A percentile compares a stretch with the other conserved stretches of the same genome.
phyloP scores from a whole-genome alignment of 805 yeast species.

The Saccharomyces kudriavzevii region DNA sequence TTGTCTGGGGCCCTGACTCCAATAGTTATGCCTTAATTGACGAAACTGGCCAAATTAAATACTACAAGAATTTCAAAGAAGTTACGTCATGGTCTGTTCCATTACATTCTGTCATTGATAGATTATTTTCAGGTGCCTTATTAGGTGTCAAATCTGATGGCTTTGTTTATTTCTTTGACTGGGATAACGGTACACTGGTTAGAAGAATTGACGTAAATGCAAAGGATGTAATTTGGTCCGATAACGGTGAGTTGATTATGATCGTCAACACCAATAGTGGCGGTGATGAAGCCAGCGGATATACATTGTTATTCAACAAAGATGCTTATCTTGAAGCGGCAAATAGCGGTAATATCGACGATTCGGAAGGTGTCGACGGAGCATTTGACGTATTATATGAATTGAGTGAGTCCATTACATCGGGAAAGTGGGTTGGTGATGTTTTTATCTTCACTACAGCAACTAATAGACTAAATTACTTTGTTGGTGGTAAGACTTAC shows the following conservation, averaged over 20 bases:
- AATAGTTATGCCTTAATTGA: constrained; percentile 80
- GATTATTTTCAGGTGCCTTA: constrained; percentile 81
- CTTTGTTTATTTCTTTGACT: constrained; percentile 81
- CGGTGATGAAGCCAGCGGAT: constrained; percentile 44
- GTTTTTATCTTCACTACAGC: constrained; percentile 86
- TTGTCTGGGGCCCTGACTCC: constrained; percentile 92
- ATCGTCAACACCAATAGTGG: constrained; percentile 50
- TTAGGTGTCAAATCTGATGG: constrained; percentile 80
- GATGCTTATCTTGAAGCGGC: constrained; percentile 58
- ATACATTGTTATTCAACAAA: constrained; percentile 66
- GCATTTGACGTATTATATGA: constrained; percentile 81
- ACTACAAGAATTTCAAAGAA: constrained; percentile 81
- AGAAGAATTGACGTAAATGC: constrained; percentile 87
- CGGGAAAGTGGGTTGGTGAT: constrained; percentile 96
- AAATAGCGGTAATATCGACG: constrained; percentile 48
- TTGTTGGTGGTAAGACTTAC: constrained; percentile 89
- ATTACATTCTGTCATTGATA: constrained; percentile 64
- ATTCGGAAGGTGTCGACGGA: constrained; percentile 83
- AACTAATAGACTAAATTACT: constrained; percentile 81
- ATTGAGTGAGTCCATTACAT: constrained; percentile 67
- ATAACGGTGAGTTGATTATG: constrained; percentile 81
- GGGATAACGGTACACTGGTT: constrained; percentile 82
- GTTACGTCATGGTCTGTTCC: constrained; percentile 55
- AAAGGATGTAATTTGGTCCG: constrained; percentile 80
- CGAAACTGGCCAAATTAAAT: constrained; percentile 52